Evolutionary conservation across 2,329 filamentous ascomycete genomes (phyloP), one percentile per base, ranked within the genome.

Genomic region (Lizonia empirigonia): DNA sequence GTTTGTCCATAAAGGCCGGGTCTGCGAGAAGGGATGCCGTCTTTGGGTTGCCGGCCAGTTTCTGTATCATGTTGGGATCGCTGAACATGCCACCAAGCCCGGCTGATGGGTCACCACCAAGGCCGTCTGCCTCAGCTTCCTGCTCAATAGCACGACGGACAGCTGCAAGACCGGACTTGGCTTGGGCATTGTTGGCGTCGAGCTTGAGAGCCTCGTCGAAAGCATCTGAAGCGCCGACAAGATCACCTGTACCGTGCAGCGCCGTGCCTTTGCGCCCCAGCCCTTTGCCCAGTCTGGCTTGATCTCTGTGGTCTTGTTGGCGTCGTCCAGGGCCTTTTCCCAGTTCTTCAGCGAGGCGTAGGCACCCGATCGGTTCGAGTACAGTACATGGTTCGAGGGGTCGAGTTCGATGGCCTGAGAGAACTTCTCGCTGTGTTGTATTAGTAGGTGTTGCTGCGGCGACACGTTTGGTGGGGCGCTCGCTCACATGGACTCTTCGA

Each of bases 241-340:
- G 82, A 72, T 99, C 91, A 42, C 92, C 90, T 53, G 87, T 80
- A 36, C 94, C 94, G 74, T 96, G 94, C 26, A 92, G 82, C 48
- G 94, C 94, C 58, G 91, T 88, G 61, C 93, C 94, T 75, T 97
- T 97, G 55, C 94, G 52, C 89, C 88, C 88, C 91, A 97, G 61
- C 94, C 94, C 78, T 97, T 97, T 53, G 91, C 86, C 94, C 94
- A 99, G 80, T 97, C 94, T 10, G 93, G 89, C 82, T 99, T 97
- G 74, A 99, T 80, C 76, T 96, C 85, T 47, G 89, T 95, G 3
- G 91, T 94, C 82, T 97, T 97, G 71, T 87, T 87, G 50, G 94
- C 94, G 81, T 99, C 94, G 58, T 88, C 82, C 20, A 97, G 79
- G 16, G 94, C 94, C 62, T 88, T 83, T 58, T 89, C 80, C 81